Percentiles rank a stretch among this genome's conserved stretches.
phyloP scores from a whole-genome alignment of 2,329 filamentous ascomycete species.

The Cladophialophora yegresii region DNA sequence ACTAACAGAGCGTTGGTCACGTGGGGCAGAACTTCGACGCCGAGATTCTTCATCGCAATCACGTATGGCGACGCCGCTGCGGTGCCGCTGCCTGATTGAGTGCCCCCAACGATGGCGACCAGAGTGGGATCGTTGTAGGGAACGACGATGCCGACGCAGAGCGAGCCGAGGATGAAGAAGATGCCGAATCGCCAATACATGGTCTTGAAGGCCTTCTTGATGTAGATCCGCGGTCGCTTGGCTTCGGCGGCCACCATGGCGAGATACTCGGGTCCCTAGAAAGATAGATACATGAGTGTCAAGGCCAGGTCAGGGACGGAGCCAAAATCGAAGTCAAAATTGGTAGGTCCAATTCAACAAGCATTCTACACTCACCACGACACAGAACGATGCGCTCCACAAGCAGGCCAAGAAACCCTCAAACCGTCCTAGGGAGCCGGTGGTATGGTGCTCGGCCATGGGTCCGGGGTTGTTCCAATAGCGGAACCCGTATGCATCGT shows the following conservation, averaged over 20 bases:
- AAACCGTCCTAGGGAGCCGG: constrained; percentile 63
- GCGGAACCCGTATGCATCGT: constrained; percentile 69
- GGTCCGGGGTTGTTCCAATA: constrained; percentile 64
- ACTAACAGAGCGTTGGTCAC: constrained; percentile 43
- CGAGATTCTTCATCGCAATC: constrained; percentile 61
- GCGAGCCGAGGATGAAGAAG: constrained; percentile 72
- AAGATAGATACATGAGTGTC: too few species aligned
- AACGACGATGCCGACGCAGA: constrained; percentile 69
- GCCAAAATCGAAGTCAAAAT: too few species aligned
- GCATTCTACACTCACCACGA: constrained; percentile 43
- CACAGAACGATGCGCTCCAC: constrained; percentile 66
- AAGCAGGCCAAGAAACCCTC: constrained; percentile 65
- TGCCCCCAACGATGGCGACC: constrained; percentile 52
- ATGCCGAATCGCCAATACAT: constrained; percentile 73
- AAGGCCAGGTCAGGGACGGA: too few species aligned
- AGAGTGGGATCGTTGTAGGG: constrained; percentile 65
- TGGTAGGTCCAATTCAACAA: too few species aligned
- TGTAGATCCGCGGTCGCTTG: constrained; percentile 65
- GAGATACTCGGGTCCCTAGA: constrained; percentile 62
- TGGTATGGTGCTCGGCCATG: constrained; percentile 64
- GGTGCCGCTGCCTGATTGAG: constrained; percentile 40
- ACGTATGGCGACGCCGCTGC: constrained; percentile 62
- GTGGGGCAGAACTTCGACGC: constrained; percentile 24
- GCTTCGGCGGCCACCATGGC: constrained; percentile 64
- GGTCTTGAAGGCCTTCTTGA: constrained; percentile 62